A percentile compares a stretch with the other conserved stretches of the same genome.
phyloP scores from a whole-genome alignment of 2,329 filamentous ascomycete species.

The Cordyceps cateniannulata region DNA sequence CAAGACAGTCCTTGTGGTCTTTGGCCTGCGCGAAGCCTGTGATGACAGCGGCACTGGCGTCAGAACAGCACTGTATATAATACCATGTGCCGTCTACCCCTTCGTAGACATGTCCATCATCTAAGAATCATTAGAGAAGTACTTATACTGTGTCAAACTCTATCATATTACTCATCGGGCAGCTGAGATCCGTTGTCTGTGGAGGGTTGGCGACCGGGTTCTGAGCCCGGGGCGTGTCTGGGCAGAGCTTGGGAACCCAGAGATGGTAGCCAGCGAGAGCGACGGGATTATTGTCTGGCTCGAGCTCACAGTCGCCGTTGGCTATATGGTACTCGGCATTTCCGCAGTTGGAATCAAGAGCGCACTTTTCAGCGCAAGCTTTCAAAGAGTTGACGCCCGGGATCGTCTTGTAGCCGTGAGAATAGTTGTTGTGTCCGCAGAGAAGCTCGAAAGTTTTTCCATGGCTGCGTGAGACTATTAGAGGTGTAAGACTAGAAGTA shows the following conservation, averaged over 20 bases:
- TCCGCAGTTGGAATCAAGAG: not conserved
- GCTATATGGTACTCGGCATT: not conserved
- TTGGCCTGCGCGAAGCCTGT: constrained; percentile 6
- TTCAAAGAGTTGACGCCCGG: not conserved
- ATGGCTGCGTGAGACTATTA: not conserved
- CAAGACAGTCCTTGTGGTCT: constrained; percentile 12
- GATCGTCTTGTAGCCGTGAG: not conserved
- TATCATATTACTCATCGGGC: not conserved
- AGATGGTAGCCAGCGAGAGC: not conserved
- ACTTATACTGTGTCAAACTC: not conserved
- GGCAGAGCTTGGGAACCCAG: not conserved
- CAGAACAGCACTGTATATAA: constrained; percentile 15
- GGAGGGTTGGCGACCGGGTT: not conserved
- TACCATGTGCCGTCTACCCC: constrained; percentile 17
- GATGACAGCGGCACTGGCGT: constrained; percentile 11
- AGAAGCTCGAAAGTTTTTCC: not conserved
- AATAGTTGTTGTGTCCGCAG: not conserved
- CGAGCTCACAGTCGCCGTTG: not conserved
- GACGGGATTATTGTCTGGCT: not conserved
- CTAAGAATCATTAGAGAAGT: not conserved
- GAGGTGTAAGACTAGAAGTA: not conserved
- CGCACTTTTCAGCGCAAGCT: not conserved
- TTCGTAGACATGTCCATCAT: constrained; percentile 15
- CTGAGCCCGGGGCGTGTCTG: not conserved
- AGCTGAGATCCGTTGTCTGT: not conserved